Base-by-base conservation (phyloP, 306 rosid species). In the Herpetospermum pedunculosum region DNA sequence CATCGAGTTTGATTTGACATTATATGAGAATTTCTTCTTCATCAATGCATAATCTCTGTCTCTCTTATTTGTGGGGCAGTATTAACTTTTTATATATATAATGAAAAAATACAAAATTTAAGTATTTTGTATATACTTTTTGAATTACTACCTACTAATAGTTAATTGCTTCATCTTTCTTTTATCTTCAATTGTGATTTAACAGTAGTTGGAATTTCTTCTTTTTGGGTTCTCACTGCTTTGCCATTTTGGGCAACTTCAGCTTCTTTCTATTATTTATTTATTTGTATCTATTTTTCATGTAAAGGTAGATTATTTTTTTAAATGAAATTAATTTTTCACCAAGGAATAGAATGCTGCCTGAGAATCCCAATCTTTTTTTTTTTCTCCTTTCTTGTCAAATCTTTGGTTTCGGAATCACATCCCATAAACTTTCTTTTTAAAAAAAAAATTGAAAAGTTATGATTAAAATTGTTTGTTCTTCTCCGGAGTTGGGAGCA, bases 401-500 rank as follows among this genome's bases (percentile, higher is more conserved):
- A 65, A 38, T 65, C 48, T 38, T 26, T 38, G 49, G 23, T 41
- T 40, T 11, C n/a, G 40, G 50, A 65, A 65, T 65, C 44, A 37
- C 68, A 60, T 60, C 68, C 68, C 35, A 28, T 30, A 16, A 32
- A 59, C 43, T 35, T 9, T 19, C 3, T 2, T 38, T 23, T 65
- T 40, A 13, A 26, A 4, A 26, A 3, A 26, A 8, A 30, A 29
- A 29, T 16, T 16, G 18, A 71, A 70, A 48, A 46, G 38, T 69
- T 40, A 38, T 28, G 55, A 69, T 41, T 69, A 37, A 46, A 70
- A 71, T 48, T 63, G 7, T 63, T 71, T 34, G 57, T 70, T 49
- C 59, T 30, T 59, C 64, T 57, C 10, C 16, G 8, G 40, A 43
- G 28, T 70, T 30, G 3, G 75, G 59, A 44, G 37, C 32, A 49